Percentiles rank a stretch among this genome's conserved stretches.
Evolutionary conservation across 2,329 filamentous ascomycete species (phyloP).

Genomic region (Cytospora mali): DNA sequence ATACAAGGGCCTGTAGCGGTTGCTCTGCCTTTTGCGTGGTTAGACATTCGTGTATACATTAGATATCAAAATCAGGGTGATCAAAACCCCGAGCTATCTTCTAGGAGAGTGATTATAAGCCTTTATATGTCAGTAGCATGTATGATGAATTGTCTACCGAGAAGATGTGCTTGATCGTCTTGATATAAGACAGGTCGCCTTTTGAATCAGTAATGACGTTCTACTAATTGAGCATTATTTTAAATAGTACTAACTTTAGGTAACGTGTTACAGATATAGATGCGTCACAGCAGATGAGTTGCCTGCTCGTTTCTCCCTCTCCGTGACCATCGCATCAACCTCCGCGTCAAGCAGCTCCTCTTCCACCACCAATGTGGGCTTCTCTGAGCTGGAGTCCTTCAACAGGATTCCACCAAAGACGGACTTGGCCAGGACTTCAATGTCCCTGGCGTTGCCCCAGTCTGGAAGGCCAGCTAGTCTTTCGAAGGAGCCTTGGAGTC

Average conservation of each 20-base stretch:
- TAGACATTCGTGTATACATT: neutral
- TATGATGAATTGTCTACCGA: no score
- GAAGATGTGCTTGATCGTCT: no score
- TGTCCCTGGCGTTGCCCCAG: constrained; percentile 17
- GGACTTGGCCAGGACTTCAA: constrained; percentile 5
- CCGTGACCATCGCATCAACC: constrained; percentile 13
- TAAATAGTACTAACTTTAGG: neutral
- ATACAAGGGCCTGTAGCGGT: neutral
- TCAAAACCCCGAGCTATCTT: neutral
- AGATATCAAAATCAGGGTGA: neutral
- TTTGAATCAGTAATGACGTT: no score
- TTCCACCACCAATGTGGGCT: constrained; percentile 5
- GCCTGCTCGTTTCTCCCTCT: constrained; percentile 14
- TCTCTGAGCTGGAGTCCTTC: constrained; percentile 13
- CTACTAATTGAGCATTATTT: neutral
- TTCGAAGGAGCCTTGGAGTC: constrained; percentile 34
- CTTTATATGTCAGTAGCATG: no score
- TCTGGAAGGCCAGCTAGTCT: constrained; percentile 6
- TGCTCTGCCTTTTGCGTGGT: neutral
- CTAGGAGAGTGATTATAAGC: no score
- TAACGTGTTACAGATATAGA: constrained; percentile 1
- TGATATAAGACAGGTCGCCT: no score
- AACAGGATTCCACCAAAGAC: constrained; percentile 17
- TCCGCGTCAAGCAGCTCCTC: neutral
- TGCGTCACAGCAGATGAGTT: constrained; percentile 7